These are phyloP conservation scores for Arbutus unedo DNA, from an alignment of 148 eudicot species.

Conservation along the genomic window DNA sequence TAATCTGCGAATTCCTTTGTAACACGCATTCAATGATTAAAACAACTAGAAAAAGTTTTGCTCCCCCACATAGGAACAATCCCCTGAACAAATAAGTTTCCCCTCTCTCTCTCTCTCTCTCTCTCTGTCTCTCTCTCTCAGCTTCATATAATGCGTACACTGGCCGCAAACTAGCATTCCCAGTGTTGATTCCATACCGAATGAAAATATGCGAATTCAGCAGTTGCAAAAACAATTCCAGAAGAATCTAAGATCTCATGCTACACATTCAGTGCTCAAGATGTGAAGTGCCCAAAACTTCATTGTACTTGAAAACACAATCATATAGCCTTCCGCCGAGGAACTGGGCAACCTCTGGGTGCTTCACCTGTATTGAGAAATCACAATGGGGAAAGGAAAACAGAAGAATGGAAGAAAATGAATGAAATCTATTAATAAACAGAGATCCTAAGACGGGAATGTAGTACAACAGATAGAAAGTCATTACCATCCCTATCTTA, in stretches of 20 bases:
- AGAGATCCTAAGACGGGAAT: not conserved
- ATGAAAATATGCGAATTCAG: not conserved
- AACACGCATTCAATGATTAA: not conserved
- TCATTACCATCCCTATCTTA: conserved; percentile 91
- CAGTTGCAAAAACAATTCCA: not conserved
- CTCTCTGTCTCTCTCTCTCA: not conserved
- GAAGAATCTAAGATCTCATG: conserved; percentile 14
- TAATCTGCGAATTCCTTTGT: not conserved
- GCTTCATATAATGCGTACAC: not conserved
- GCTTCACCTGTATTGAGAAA: conserved; percentile 65
- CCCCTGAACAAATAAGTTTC: not conserved
- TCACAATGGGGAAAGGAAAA: not conserved
- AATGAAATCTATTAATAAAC: not conserved
- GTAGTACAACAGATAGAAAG: not conserved
- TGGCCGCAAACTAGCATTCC: not conserved
- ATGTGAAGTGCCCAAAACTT: conserved; percentile 28
- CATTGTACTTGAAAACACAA: conserved; percentile 91
- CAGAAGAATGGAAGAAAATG: conserved; percentile 7
- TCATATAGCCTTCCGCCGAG: conserved; percentile 96
- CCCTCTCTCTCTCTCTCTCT: not conserved
- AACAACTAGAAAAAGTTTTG: not conserved
- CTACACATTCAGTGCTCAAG: not conserved
- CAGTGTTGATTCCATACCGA: not conserved
- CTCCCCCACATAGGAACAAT: not conserved
- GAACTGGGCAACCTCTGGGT: conserved; percentile 94